Evolutionary conservation across 2,329 filamentous ascomycete species (phyloP).

Genomic region (Ilyonectria destructans): DNA sequence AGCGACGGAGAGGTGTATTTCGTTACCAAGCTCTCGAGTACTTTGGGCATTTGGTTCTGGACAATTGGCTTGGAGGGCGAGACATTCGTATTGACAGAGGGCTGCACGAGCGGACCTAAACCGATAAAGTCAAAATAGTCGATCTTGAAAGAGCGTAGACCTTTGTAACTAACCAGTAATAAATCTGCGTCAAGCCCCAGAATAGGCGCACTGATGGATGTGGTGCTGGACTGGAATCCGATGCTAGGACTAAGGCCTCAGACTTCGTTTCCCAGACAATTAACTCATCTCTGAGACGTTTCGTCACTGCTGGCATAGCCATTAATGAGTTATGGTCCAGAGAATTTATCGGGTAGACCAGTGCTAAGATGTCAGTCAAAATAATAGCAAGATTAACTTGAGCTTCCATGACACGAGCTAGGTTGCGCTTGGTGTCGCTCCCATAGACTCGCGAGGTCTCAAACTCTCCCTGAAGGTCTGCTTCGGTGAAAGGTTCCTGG

Average conservation of each 20-base stretch:
- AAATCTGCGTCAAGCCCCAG: not conserved
- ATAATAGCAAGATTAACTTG: not conserved
- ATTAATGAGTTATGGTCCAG: not conserved
- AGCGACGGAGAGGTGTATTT: not conserved
- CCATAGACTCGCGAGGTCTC: not conserved
- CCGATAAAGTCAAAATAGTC: not conserved
- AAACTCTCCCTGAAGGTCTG: not conserved
- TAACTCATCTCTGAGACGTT: not conserved
- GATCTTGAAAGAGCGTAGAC: not conserved
- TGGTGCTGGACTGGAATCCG: not conserved
- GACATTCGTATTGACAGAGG: not conserved
- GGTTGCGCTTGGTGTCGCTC: not conserved
- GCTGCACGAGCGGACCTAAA: not conserved
- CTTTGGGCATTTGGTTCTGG: not conserved
- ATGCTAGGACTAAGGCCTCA: not conserved
- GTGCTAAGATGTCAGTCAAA: not conserved
- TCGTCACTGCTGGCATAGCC: not conserved
- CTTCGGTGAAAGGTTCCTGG: not conserved
- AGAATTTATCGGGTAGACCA: not conserved
- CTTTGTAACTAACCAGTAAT: not conserved
- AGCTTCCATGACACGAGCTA: not conserved
- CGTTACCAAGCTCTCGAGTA: not conserved
- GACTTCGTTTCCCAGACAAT: not conserved
- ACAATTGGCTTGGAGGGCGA: not conserved
- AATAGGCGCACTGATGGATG: not conserved